These are phyloP conservation scores for Colletotrichum costaricense DNA, from an alignment of 2,329 filamentous ascomycete genomes.

Conservation along the genomic window DNA sequence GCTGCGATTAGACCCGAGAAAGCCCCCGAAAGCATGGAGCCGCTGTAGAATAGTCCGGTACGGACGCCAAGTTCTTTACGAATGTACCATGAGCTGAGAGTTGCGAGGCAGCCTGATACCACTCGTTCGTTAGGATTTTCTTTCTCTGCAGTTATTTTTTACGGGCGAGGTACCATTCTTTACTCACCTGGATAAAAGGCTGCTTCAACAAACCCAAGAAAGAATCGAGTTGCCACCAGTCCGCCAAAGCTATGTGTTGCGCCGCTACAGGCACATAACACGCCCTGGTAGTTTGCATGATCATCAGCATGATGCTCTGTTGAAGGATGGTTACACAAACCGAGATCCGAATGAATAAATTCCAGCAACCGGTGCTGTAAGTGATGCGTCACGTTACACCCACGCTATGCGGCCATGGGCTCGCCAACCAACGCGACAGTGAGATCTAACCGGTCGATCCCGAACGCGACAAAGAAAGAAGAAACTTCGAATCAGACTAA, in stretches of 20 bases:
- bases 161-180: no score
- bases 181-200: constrained; percentile 45
- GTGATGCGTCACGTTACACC: constrained; percentile 1
- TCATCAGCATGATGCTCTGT: not conserved
- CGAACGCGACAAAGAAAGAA: constrained; percentile 51
- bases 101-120: constrained; percentile 18
- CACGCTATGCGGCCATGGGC: not conserved
- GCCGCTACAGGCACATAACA: constrained; percentile 33
- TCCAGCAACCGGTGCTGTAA: no score
- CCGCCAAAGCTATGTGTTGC: constrained; percentile 17
- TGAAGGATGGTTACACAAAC: not conserved
- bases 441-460: constrained; percentile 6
- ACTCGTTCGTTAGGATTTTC: not conserved
- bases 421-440: not conserved
- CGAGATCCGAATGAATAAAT: not conserved
- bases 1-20: constrained; percentile 39
- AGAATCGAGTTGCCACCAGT: constrained; percentile 26
- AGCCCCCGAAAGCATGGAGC: constrained; percentile 38
- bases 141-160: not conserved
- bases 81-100: constrained; percentile 31
- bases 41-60: constrained; percentile 32
- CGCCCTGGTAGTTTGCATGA: not conserved
- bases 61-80: constrained; percentile 30
- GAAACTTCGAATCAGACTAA: constrained; percentile 34
- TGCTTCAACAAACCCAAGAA: constrained; percentile 33